Evolutionary conservation across 2,329 filamentous ascomycete genomes (phyloP).

Genomic region (Triangularia setosa): DNA sequence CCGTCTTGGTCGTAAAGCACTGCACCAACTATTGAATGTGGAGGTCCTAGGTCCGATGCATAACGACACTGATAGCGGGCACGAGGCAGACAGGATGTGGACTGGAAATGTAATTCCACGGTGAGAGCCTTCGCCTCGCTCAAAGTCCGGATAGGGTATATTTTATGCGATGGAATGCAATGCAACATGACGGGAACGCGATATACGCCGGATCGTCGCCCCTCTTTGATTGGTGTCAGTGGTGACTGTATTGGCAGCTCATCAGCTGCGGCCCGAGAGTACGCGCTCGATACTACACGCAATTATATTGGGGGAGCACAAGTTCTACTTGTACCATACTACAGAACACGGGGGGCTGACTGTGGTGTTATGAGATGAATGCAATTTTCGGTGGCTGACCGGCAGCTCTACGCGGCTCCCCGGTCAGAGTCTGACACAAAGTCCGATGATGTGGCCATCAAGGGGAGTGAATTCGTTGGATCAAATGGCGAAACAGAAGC

Average conservation of each 20-base stretch:
- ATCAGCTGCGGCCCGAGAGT: neutral
- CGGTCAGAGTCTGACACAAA: neutral
- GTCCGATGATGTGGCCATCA: neutral
- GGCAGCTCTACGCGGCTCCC: neutral
- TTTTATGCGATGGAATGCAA: neutral
- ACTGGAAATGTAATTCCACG: neutral
- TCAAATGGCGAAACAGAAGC: neutral
- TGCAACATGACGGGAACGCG: neutral
- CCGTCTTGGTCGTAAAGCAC: neutral
- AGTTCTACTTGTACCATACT: neutral
- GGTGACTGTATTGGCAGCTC: neutral
- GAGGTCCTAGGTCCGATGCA: neutral
- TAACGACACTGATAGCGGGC: neutral
- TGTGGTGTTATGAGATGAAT: neutral
- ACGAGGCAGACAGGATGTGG: neutral
- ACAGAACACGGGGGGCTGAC: neutral
- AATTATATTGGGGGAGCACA: neutral
- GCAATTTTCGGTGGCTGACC: neutral
- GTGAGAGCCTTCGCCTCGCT: neutral
- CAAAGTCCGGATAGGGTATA: neutral
- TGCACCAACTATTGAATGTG: neutral
- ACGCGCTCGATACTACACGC: neutral
- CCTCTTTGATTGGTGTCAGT: neutral
- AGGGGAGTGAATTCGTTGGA: neutral
- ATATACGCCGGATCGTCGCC: neutral